phyloP scores from a whole-genome alignment of 805 yeast species.

The Kodamaea laetipori region DNA sequence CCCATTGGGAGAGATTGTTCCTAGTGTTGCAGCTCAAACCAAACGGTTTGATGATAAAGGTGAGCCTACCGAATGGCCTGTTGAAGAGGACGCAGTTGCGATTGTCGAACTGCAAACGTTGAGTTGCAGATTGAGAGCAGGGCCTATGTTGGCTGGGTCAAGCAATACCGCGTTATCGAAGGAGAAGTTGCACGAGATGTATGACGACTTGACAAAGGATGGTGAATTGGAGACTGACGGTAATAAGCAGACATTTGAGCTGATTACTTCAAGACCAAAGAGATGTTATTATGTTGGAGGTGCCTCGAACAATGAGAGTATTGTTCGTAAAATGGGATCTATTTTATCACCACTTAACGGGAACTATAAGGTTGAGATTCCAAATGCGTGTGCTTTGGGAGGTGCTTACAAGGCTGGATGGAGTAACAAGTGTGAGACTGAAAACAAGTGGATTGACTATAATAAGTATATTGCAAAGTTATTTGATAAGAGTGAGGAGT shows the following conservation, averaged over 20 bases:
- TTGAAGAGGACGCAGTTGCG: constrained; percentile 66
- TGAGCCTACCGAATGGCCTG: constrained; percentile 39
- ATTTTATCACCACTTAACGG: constrained; percentile 70
- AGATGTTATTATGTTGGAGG: constrained; percentile 86
- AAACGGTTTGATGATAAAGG: constrained; percentile 44
- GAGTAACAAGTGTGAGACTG: constrained; percentile 48
- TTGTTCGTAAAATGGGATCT: constrained; percentile 67
- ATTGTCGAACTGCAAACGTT: constrained; percentile 87
- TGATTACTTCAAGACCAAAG: constrained; percentile 58
- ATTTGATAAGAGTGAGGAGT: constrained; percentile 51
- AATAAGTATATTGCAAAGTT: constrained; percentile 36
- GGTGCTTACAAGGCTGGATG: constrained; percentile 87
- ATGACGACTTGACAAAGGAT: constrained; percentile 33
- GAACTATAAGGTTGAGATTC: constrained; percentile 68
- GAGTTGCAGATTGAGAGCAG: constrained; percentile 76
- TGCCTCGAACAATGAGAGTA: constrained; percentile 69
- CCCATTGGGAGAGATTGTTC: constrained; percentile 90
- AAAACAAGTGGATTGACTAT: constrained; percentile 44
- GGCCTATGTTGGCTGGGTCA: constrained; percentile 61
- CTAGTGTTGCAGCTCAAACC: constrained; percentile 69
- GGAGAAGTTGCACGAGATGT: constrained; percentile 19
- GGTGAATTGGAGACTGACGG: constrained; percentile 54
- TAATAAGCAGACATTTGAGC: constrained; percentile 42
- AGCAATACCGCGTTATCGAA: neutral
- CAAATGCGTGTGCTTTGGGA: constrained; percentile 91